Base-by-base conservation (phyloP, 495 filamentous ascomycete species). In the Aspergillus homomorphus region DNA sequence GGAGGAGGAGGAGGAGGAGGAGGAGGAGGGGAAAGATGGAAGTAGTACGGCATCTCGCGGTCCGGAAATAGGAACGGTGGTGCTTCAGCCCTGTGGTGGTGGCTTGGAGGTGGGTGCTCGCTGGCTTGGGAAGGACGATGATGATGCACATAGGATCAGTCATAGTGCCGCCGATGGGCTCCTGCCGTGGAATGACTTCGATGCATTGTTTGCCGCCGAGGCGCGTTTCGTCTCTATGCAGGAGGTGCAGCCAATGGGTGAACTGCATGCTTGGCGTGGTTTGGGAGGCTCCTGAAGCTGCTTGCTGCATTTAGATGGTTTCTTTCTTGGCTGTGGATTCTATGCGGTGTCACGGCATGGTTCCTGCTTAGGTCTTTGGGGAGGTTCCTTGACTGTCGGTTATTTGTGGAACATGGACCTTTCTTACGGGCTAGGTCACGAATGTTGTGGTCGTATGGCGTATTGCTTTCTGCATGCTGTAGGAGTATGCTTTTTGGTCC, bases 131-230 rank as follows among this genome's bases (percentile, higher is more conserved):
- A 49, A 62, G 58, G 67, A 48, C 50, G 51, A 45, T 56, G 41
- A 3, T 41, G 50, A 50, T 50, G 33, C 12, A 12, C 28, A 50
- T 51, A 48, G 55, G 33, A 19, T 58, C 49, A 41, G 58, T 28
- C 52, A 42, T 38, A 38, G 26, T 49, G 57, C 48, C 20, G 52
- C 3, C 8, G 60, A 16, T 21, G 58, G 62, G 20, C 41, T 28
- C 22, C 48, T 55, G 51, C 51, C 54, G 16, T 77, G 72, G 72
- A 77, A 77, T 66, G 69, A 71, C 10, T 77, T 77, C 57, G 74
- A 77, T 60, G 58, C 57, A 30, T 60, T 74, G 57, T 62, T 76
- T 53, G 73, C 70, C 45, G 65, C 62, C 9, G 72, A 73, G 63
- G 58, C 59, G 24, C 62, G 62, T 14, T 62, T 61, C 45, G 44